phyloP scores from a whole-genome alignment of 257 asterid genomes.

The Linaria vulgaris region DNA sequence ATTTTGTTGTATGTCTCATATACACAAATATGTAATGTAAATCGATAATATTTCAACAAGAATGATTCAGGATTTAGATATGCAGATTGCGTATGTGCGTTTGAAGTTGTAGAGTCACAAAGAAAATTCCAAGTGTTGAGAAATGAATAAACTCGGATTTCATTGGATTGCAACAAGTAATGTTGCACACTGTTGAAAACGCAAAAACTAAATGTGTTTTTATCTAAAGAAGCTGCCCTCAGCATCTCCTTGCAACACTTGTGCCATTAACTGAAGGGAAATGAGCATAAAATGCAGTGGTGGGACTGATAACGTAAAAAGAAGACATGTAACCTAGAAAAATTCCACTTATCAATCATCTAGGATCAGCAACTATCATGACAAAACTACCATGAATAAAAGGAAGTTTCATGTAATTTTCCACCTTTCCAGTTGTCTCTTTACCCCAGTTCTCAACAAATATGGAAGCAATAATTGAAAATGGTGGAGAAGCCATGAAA shows the following conservation, averaged over 20 bases:
- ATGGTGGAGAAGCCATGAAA: conserved; percentile 22
- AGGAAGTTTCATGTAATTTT: not conserved
- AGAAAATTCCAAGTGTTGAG: conserved; percentile 4
- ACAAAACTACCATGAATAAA: not conserved
- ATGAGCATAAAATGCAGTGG: not conserved
- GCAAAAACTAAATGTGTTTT: not conserved
- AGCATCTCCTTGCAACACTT: conserved; percentile 15
- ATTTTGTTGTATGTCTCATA: too few species aligned
- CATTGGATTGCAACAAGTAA: conserved; percentile 4
- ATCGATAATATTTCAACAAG: too few species aligned
- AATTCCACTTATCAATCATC: not conserved
- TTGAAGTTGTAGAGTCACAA: too few species aligned
- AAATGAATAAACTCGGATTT: not conserved
- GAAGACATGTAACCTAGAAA: not conserved
- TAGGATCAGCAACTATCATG: not conserved
- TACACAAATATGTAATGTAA: too few species aligned
- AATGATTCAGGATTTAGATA: too few species aligned
- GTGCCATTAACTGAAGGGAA: not conserved
- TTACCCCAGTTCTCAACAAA: conserved; percentile 10
- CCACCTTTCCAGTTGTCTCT: conserved; percentile 18
- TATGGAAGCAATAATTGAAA: conserved; percentile 3
- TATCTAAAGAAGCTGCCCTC: not conserved
- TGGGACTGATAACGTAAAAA: not conserved
- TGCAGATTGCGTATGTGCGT: too few species aligned
- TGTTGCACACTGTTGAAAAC: conserved; percentile 14